phyloP scores from a whole-genome alignment of 768 basidiomycete species.

The Coprinopsis sp. region DNA sequence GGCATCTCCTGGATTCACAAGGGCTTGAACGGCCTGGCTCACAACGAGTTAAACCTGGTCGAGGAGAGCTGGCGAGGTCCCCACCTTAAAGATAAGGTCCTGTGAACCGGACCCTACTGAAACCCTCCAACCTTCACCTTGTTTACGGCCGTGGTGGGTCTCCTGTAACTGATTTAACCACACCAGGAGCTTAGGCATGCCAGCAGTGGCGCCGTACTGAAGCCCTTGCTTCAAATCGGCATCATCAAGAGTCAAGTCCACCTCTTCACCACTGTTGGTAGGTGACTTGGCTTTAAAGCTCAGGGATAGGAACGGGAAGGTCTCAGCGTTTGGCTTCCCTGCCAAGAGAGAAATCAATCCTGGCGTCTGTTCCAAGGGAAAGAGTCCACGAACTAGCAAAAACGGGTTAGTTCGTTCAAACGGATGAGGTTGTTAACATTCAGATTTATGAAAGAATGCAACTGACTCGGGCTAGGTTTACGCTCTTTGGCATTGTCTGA shows the following conservation, averaged over 20 bases:
- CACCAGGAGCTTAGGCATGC: conserved; percentile 55
- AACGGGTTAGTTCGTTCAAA: no score
- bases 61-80: conserved; percentile 10
- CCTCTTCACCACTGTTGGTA: conserved; percentile 38
- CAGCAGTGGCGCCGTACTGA: conserved; percentile 74
- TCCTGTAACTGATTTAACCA: conserved; percentile 76
- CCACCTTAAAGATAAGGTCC: conserved; percentile 83
- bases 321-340: conserved; percentile 86
- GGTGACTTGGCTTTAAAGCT: conserved; percentile 58
- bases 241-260: conserved; percentile 49
- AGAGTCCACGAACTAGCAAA: conserved; percentile 57
- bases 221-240: conserved; percentile 61
- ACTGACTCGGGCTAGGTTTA: conserved; percentile 60
- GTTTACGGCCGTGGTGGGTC: conserved; percentile 56
- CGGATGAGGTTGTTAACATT: conserved; percentile 3
- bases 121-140: conserved; percentile 66
- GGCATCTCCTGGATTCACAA: conserved; percentile 76
- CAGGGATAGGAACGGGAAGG: conserved; percentile 87
- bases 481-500: conserved; percentile 58
- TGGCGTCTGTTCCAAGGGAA: conserved; percentile 72
- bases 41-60: not conserved
- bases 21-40: conserved; percentile 59
- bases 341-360: conserved; percentile 80
- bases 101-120: conserved; percentile 83
- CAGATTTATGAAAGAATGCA: not conserved